Percentiles rank a stretch among this genome's conserved stretches.
Conservation (phyloP, 2,329 filamentous ascomycete species). For the Rhinocladiella similis region DNA sequence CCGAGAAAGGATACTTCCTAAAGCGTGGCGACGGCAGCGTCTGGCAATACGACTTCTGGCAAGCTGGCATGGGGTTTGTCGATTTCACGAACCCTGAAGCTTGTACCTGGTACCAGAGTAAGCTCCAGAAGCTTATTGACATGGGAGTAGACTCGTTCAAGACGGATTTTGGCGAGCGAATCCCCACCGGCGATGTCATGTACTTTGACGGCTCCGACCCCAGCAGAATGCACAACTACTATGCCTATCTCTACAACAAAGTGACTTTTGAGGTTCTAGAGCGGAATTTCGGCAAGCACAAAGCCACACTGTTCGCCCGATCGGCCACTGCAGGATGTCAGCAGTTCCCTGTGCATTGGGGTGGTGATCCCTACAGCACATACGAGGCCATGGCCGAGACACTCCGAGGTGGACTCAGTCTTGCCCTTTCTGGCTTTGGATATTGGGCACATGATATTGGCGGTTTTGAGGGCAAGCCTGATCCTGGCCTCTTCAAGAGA, state of each 20-base stretch:
- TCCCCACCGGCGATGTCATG: conserved; percentile 62
- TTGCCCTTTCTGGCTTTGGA: conserved; percentile 64
- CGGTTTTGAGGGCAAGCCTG: conserved; percentile 68
- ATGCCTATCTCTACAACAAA: conserved; percentile 72
- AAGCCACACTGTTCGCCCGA: conserved; percentile 65
- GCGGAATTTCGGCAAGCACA: conserved; percentile 50
- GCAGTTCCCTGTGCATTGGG: conserved; percentile 70
- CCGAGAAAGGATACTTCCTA: conserved; percentile 66
- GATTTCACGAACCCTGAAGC: conserved; percentile 74
- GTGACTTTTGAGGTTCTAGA: conserved; percentile 60
- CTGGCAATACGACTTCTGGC: conserved; percentile 78
- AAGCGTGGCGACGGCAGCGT: conserved; percentile 65
- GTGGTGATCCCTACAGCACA: conserved; percentile 73
- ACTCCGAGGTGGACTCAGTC: conserved; percentile 63
- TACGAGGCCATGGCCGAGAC: conserved; percentile 73
- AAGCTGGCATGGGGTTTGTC: conserved; percentile 72
- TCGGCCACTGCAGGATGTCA: conserved; percentile 68
- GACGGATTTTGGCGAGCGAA: conserved; percentile 74
- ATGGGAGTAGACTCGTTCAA: conserved; percentile 72
- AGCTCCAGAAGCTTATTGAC: conserved; percentile 65
- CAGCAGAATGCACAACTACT: conserved; percentile 73
- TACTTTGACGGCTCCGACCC: conserved; percentile 65
- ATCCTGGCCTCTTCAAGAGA: conserved; percentile 70
- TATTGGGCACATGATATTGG: conserved; percentile 73
- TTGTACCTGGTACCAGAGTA: conserved; percentile 62